A percentile compares a stretch with the other conserved stretches of the same genome.
phyloP scores from a whole-genome alignment of 2,329 filamentous ascomycete species.

The Curvularia eragrostidis region DNA sequence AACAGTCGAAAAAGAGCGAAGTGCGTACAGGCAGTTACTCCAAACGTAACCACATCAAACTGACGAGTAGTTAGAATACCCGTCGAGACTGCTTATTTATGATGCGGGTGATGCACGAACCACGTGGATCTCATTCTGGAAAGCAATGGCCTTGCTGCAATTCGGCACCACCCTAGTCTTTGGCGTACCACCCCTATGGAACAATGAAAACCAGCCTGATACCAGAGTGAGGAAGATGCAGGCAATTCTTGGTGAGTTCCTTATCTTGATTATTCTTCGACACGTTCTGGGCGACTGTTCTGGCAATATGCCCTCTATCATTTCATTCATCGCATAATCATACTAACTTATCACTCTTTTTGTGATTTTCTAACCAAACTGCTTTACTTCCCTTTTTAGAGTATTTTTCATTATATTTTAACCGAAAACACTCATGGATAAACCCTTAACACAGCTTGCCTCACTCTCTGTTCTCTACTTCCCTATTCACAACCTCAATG shows the following conservation, averaged over 20 bases:
- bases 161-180: constrained; percentile 43
- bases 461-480: neutral
- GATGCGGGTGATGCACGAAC: constrained; percentile 48
- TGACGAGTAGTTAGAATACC: constrained; percentile 30
- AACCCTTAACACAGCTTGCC: neutral
- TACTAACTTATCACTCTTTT: neutral
- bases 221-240: constrained; percentile 35
- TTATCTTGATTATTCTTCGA: neutral
- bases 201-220: constrained; percentile 45
- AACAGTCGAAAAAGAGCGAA: constrained; percentile 29
- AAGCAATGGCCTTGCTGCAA: constrained; percentile 45
- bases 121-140: constrained; percentile 47
- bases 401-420: neutral
- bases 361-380: neutral
- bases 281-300: neutral
- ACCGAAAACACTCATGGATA: neutral
- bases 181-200: constrained; percentile 42
- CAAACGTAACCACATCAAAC: neutral
- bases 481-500: neutral
- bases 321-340: neutral
- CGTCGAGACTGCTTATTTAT: constrained; percentile 44
- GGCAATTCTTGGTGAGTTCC: constrained; percentile 38
- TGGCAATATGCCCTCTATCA: neutral
- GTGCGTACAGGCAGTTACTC: constrained; percentile 16
- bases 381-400: no score